Evolutionary conservation across 2,329 filamentous ascomycete species (phyloP), one percentile per base, ranked within the genome.

Genomic region (Cercospora sp.): DNA sequence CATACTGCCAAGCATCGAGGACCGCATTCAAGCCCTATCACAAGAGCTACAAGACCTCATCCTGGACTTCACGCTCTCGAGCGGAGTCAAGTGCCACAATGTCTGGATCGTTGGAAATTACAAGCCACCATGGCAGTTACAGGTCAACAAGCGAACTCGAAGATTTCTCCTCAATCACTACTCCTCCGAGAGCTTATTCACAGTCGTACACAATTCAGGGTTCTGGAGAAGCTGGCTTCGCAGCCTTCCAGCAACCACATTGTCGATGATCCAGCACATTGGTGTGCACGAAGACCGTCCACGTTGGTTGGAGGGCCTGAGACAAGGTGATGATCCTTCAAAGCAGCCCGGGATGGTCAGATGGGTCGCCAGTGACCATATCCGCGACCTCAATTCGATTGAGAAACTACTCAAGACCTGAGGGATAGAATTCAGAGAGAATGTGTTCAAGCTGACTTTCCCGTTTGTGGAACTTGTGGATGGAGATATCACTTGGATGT

Each of bases 1-100:
- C 32, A 10, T 10, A 34, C 32, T 34, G 16, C 43, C 43, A 24
- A 49, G 7, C 5, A n/a, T 49, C 55, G 58, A 43, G 34, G 58
- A 10, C 30, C 58, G 58, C 18, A 57, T 66, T 18, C 43, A 55
- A n/a, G 58, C 18, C 13, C 40, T 66, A 3, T 6, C 65, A 21
- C 65, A 63, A 58, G 65, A 67, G 26, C 59, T 67, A 5, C 61
- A 63, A 26, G 60, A 67, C 26, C 21, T 63, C 32, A 10, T 63
- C 5, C 53, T 45, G n/a, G 21, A 58, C 21, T 62, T 40, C 65
- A 49, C 45, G 3, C 30, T 63, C n/a, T n/a, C 37, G 6, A 3
- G 10, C 10, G 32, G 40, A 13, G 32, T 43, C 16, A 5, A 45
- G n/a, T 28, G 28, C 55, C 28, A 5, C 55, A n/a, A 55, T 8